Percentiles rank a stretch among this genome's conserved stretches.
These are phyloP conservation scores for Hypoxylon sp. DNA, from an alignment of 2,329 filamentous ascomycete species.

Conservation along the genomic window DNA sequence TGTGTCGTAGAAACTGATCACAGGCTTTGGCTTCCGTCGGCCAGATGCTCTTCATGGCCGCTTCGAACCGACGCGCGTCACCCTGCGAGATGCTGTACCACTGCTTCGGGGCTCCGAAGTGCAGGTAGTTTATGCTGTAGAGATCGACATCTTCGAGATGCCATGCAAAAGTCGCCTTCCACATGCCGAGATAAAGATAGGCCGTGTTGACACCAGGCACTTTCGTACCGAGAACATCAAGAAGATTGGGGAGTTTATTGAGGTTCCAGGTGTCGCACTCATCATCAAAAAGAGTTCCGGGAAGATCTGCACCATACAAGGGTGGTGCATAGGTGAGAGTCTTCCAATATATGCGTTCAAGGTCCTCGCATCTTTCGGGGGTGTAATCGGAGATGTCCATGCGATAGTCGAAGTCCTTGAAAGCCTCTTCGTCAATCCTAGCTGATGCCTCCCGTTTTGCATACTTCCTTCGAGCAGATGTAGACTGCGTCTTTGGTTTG, in stretches of 20 bases:
- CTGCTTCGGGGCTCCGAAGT: slow-evolving; percentile 98
- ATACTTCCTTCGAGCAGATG: slow-evolving; percentile 88
- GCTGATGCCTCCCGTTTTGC: slow-evolving; percentile 83
- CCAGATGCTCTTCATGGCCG: slow-evolving; percentile 96
- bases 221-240: slow-evolving; percentile 94
- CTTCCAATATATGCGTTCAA: slow-evolving; percentile 97
- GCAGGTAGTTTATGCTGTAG: slow-evolving; percentile 99
- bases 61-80: slow-evolving; percentile 91
- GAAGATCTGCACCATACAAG: slow-evolving; percentile 96
- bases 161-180: slow-evolving; percentile 99
- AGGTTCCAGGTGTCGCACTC: slow-evolving; percentile 89
- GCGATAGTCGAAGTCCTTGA: slow-evolving; percentile 90
- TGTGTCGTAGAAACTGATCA: slow-evolving; percentile 95
- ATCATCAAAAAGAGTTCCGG: slow-evolving; percentile 93
- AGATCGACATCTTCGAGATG: slow-evolving; percentile 98
- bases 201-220: slow-evolving; percentile 98
- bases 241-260: slow-evolving; percentile 90
- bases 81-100: slow-evolving; percentile 99
- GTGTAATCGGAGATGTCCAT: slow-evolving; percentile 92
- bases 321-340: slow-evolving; percentile 94
- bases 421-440: slow-evolving; percentile 88
- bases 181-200: slow-evolving; percentile 98
- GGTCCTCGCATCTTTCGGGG: slow-evolving; percentile 89
- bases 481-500: slow-evolving; percentile 76
- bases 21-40: slow-evolving; percentile 95